phyloP scores from a whole-genome alignment of 225 moss, liverwort and hornwort species.

The Straminergon stramineum region DNA sequence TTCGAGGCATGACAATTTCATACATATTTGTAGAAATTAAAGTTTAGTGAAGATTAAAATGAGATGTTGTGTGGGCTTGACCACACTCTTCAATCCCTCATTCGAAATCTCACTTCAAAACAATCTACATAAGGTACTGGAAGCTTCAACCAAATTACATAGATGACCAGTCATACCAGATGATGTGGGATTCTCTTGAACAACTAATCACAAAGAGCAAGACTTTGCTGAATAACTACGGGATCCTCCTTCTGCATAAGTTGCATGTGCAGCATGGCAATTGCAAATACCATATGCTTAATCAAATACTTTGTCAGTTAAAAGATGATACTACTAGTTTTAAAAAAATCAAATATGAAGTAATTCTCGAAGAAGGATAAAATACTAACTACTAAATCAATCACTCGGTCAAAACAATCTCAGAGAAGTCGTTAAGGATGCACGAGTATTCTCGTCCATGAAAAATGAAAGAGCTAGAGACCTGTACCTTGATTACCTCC shows the following conservation, averaged over 20 bases:
- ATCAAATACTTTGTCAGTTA: neutral
- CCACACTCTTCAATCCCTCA: neutral
- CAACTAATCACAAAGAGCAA: constrained; percentile 50
- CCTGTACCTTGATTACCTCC: neutral
- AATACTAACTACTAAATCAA: neutral
- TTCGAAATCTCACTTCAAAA: neutral
- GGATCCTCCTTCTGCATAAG: constrained; percentile 91
- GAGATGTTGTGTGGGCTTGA: neutral
- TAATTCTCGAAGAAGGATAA: neutral
- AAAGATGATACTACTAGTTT: neutral
- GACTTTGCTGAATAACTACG: constrained; percentile 42
- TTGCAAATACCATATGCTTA: constrained; percentile 79
- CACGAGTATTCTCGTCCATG: neutral
- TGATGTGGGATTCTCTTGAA: constrained; percentile 52
- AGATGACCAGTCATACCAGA: constrained; percentile 32
- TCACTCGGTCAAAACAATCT: neutral
- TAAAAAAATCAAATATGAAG: neutral
- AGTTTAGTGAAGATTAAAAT: neutral
- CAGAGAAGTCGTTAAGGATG: neutral
- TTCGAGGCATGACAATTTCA: neutral
- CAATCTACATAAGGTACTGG: neutral
- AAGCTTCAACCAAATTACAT: neutral
- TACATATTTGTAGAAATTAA: neutral
- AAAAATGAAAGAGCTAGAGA: neutral
- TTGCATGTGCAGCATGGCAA: constrained; percentile 74